These are phyloP conservation scores for Conidiobolus incongruus DNA, from an alignment of 371 early-diverging fungal species.

Conservation along the genomic window DNA sequence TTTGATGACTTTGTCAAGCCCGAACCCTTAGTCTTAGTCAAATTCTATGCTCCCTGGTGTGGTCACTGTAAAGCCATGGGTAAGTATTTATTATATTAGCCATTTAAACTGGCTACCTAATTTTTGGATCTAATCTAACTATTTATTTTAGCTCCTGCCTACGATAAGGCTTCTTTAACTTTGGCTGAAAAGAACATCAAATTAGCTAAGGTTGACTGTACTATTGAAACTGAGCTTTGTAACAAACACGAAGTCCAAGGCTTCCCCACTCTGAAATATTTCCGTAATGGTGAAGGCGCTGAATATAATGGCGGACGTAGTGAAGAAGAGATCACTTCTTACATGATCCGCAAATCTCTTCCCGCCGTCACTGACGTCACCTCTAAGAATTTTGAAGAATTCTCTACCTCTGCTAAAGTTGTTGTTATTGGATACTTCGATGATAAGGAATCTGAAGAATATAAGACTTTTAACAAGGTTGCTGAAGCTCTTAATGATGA, in stretches of 20 bases:
- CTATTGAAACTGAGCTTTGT: constrained; percentile 60
- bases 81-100: constrained; percentile 9
- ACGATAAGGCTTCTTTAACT: constrained; percentile 62
- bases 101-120: constrained; percentile 25
- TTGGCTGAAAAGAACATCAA: constrained; percentile 43
- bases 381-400: constrained; percentile 36
- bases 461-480: constrained; percentile 26
- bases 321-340: constrained; percentile 55
- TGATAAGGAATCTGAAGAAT: constrained; percentile 24
- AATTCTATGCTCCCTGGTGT: constrained; percentile 93
- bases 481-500: constrained; percentile 65
- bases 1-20: constrained; percentile 31
- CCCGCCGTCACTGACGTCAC: constrained; percentile 52
- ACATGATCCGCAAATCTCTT: constrained; percentile 59
- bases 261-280: constrained; percentile 86
- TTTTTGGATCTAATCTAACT: no score
- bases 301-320: constrained; percentile 72
- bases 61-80: constrained; percentile 78
- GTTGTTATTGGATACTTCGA: constrained; percentile 65
- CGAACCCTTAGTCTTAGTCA: constrained; percentile 58
- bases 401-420: constrained; percentile 57
- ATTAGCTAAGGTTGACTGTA: constrained; percentile 92
- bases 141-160: constrained; percentile 78
- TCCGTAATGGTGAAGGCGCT: constrained; percentile 34
- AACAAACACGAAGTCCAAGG: constrained; percentile 56